These are phyloP conservation scores for Kodamaea fungicola DNA, from an alignment of 1,139 yeast species.

Conservation along the genomic window DNA sequence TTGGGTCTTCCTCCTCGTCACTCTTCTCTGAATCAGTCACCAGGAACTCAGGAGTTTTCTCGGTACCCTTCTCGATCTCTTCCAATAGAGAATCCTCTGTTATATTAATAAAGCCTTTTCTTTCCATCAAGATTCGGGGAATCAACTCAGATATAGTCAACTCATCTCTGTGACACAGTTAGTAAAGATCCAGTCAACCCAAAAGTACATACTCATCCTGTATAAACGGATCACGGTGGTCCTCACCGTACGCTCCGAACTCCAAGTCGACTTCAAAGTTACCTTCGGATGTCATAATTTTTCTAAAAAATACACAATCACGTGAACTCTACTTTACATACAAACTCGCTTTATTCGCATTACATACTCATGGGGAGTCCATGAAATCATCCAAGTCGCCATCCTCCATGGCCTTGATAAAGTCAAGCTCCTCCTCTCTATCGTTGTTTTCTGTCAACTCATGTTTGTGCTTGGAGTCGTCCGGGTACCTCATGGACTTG, in stretches of 20 bases:
- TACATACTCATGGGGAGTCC: conserved; percentile 21
- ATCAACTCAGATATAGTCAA: conserved; percentile 38
- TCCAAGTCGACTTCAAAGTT: conserved; percentile 17
- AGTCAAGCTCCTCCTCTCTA: conserved; percentile 43
- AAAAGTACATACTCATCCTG: conserved; percentile 35
- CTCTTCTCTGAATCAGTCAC: conserved; percentile 6
- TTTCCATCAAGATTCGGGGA: conserved; percentile 37
- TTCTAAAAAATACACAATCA: no score
- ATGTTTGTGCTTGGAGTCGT: conserved; percentile 29
- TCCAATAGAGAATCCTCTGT: conserved; percentile 53
- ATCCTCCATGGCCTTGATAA: conserved; percentile 47
- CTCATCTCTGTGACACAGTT: conserved; percentile 27
- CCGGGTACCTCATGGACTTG: conserved; percentile 91
- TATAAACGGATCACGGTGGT: conserved; percentile 34
- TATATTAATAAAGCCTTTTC: conserved; percentile 42
- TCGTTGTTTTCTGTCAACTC: conserved; percentile 20
- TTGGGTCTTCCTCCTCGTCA: conserved; percentile 19
- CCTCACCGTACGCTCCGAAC: conserved; percentile 25
- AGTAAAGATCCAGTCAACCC: conserved; percentile 4
- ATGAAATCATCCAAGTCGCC: conserved; percentile 50
- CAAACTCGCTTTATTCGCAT: not conserved
- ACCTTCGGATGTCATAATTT: conserved; percentile 4
- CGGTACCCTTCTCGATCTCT: conserved; percentile 33
- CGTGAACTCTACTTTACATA: no score
- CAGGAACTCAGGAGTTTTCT: conserved; percentile 3